Conservation (phyloP, 2,329 filamentous ascomycete genomes). For the Nannizziopsis arthrosporioides region DNA sequence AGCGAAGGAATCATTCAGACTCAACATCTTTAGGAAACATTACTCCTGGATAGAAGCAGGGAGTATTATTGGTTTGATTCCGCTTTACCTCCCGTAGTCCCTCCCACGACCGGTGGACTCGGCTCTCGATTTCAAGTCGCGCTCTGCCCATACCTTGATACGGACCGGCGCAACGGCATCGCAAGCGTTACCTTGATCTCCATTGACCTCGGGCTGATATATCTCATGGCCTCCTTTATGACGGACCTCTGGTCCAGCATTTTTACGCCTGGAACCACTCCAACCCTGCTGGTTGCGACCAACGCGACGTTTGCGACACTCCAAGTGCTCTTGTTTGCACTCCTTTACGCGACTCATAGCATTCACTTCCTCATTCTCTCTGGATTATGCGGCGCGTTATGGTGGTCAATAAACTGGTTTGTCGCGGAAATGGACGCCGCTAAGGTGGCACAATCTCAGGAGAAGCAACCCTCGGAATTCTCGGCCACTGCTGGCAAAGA, state of each 20-base stretch:
- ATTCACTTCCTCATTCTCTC: slow-evolving; percentile 82
- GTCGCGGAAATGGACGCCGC: slow-evolving; percentile 51
- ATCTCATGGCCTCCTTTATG: slow-evolving; percentile 44
- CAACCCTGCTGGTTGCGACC: slow-evolving; percentile 75
- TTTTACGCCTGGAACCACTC: slow-evolving; percentile 85
- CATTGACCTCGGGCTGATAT: not conserved
- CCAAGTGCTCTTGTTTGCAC: slow-evolving; percentile 61
- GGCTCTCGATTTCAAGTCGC: too few relatives aligned
- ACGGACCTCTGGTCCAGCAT: slow-evolving; percentile 79
- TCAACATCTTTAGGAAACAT: not conserved
- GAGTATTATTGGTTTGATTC: not conserved
- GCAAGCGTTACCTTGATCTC: too few relatives aligned
- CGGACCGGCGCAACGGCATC: too few relatives aligned
- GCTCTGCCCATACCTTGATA: too few relatives aligned
- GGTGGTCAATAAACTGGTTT: slow-evolving; percentile 97
- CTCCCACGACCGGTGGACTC: too few relatives aligned
- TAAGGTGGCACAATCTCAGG: slow-evolving; percentile 38
- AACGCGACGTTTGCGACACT: slow-evolving; percentile 81
- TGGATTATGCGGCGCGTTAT: slow-evolving; percentile 64
- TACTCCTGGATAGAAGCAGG: not conserved
- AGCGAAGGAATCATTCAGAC: not conserved
- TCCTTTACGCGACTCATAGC: slow-evolving; percentile 72
- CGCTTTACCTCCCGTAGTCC: not conserved
- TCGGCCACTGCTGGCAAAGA: slow-evolving; percentile 1
- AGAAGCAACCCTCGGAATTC: slow-evolving; percentile 24